Percentiles rank a stretch among this genome's conserved stretches.
phyloP scores from a whole-genome alignment of 306 rosid species.

The Acacia acuminata region DNA sequence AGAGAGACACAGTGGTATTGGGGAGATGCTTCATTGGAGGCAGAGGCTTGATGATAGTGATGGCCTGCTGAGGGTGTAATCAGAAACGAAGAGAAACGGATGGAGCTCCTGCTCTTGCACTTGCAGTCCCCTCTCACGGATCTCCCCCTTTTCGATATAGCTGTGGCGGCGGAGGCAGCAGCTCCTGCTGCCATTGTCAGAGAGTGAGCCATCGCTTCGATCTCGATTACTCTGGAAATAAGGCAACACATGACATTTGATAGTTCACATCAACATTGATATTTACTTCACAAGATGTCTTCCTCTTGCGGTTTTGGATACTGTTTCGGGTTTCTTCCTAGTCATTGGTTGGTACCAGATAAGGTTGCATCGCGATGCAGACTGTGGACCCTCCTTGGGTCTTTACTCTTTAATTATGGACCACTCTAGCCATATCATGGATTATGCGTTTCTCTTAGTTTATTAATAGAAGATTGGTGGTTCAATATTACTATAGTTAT shows the following conservation, averaged over 20 bases:
- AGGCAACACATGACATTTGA: background rate
- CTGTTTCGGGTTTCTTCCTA: conserved; percentile 29
- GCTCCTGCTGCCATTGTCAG: conserved; percentile 50
- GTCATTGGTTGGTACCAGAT: conserved; percentile 69
- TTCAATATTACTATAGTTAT: background rate
- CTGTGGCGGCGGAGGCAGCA: conserved; percentile 40
- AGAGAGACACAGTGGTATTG: background rate
- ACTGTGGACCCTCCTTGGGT: conserved; percentile 62
- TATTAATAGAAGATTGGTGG: background rate
- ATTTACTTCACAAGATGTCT: background rate
- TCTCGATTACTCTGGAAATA: background rate
- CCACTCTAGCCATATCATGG: background rate
- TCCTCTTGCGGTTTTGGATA: conserved; percentile 35
- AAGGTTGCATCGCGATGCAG: conserved; percentile 59
- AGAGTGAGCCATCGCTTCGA: conserved; percentile 53
- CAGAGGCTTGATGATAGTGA: background rate
- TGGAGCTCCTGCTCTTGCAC: conserved; percentile 26
- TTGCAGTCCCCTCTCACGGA: background rate
- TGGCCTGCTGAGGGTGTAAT: background rate
- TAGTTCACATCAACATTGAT: background rate
- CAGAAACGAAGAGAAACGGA: background rate
- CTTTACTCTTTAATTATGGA: background rate
- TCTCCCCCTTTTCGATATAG: conserved; percentile 18
- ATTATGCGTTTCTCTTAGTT: background rate
- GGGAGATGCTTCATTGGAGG: conserved; percentile 3